A percentile compares a stretch with the other conserved stretches of the same genome.
These are phyloP conservation scores for Penicillium crustosum DNA, from an alignment of 2,329 filamentous ascomycete genomes.

Conservation along the genomic window DNA sequence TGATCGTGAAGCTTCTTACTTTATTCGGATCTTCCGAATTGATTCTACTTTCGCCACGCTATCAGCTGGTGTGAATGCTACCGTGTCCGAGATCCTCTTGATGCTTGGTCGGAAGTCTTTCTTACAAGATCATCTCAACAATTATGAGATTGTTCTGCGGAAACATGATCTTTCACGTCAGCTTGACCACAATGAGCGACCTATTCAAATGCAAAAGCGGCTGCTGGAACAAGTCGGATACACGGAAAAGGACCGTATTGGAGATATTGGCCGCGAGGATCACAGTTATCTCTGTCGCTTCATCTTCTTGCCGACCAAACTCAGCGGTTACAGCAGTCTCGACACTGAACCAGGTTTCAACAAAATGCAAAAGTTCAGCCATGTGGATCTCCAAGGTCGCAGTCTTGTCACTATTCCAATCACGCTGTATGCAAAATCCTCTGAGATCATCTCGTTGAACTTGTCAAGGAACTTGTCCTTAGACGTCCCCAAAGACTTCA, in stretches of 20 bases:
- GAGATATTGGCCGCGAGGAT: conserved; percentile 93
- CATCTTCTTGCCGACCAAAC: conserved; percentile 85
- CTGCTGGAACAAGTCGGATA: conserved; percentile 91
- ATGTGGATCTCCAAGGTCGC: conserved; percentile 85
- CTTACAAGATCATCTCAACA: conserved; percentile 82
- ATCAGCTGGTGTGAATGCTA: conserved; percentile 78
- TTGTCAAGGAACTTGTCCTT: conserved; percentile 88
- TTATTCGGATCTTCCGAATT: conserved; percentile 90
- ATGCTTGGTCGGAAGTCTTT: conserved; percentile 94
- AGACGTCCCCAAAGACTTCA: conserved; percentile 92
- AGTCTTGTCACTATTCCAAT: conserved; percentile 96
- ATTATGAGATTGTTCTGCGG: conserved; percentile 92
- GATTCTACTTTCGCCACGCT: conserved; percentile 94
- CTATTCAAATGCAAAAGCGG: conserved; percentile 86
- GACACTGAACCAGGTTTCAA: conserved; percentile 76
- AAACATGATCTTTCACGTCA: conserved; percentile 89
- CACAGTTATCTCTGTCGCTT: conserved; percentile 97
- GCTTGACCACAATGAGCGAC: conserved; percentile 73
- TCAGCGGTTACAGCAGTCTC: conserved; percentile 72
- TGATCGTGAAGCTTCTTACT: conserved; percentile 78
- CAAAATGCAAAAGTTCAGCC: conserved; percentile 85
- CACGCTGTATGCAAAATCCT: conserved; percentile 83
- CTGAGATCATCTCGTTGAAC: conserved; percentile 92
- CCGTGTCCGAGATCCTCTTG: conserved; percentile 81
- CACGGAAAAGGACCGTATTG: conserved; percentile 77